Evolutionary conservation across 371 early-diverging fungal species (phyloP), one percentile per base, ranked within the genome.

Genomic region (Syncephalastrum monosporum): DNA sequence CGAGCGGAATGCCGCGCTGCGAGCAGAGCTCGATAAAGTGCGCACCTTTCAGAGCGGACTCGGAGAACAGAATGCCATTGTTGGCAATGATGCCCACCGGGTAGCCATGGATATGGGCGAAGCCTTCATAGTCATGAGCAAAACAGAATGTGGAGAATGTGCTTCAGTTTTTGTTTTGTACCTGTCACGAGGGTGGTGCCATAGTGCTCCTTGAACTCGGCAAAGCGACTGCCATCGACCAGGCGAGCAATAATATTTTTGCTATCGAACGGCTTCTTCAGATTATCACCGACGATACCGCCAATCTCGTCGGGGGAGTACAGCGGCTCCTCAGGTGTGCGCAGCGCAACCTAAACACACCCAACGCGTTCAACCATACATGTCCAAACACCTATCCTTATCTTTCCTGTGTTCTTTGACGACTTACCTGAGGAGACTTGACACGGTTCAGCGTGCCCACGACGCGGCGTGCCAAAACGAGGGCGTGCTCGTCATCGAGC

Each of bases 21-120:
- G 87, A 79, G 81, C 97, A 96, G n/a, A 98, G 84, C 75, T 98
- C 90, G 47, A 98, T 88, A 65, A 98, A 98, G 66, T 98, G 98
- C 21, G 98, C 96, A 41, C 97, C 97, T 78, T 98, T 98, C 48
- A 96, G 69, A 14, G 98, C 94, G 10, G 94, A 87, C 71, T 98
- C 98, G 6, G 95, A 91, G 68, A 97, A 97, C 50, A 98, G 74
- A 44, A 98, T 94, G 56, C 98, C 98, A 65, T 98, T 97, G 79
- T 98, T 98, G 65, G 96, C 97, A n/a, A 98, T 82, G 56, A 98
- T 94, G 61, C 98, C 98, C 14, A 98, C 92, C 5, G 94, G 96
- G 60, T 88, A 84, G 12, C 98, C 98, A 59, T 96, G 87, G 29
- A 98, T 84, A 55, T 89, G 89, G 7, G 97, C 94, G 72, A 98